Conservation (phyloP, 1,284 basidiomycete genomes). For the Phellinidium pouzarii region DNA sequence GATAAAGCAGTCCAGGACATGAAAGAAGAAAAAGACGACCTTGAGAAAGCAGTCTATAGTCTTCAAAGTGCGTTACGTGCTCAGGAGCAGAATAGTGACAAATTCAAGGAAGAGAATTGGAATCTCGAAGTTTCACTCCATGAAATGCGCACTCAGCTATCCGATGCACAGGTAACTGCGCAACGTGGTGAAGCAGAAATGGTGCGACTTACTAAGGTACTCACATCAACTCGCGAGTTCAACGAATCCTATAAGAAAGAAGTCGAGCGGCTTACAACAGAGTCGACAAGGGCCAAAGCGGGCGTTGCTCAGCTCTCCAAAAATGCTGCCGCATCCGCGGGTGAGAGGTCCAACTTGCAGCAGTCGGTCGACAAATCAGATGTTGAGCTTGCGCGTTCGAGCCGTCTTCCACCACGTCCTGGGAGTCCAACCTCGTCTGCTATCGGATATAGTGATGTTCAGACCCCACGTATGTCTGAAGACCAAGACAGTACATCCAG, state of each 20-base stretch:
- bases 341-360: conserved; percentile 91
- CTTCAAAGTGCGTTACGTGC: conserved; percentile 63
- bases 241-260: conserved; percentile 86
- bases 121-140: conserved; percentile 84
- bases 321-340: conserved; percentile 78
- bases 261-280: conserved; percentile 63
- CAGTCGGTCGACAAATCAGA: conserved; percentile 72
- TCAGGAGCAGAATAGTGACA: conserved; percentile 63
- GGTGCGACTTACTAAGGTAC: conserved; percentile 70
- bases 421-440: conserved; percentile 62
- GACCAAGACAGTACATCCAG: conserved; percentile 65
- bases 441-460: conserved; percentile 43
- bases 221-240: conserved; percentile 69
- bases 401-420: conserved; percentile 52
- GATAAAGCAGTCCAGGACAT: conserved; percentile 85
- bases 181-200: conserved; percentile 79
- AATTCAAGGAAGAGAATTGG: conserved; percentile 18
- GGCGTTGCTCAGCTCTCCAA: conserved; percentile 88
- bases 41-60: conserved; percentile 69
- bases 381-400: conserved; percentile 57
- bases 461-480: conserved; percentile 50
- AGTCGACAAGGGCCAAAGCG: conserved; percentile 80
- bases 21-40: conserved; percentile 81
- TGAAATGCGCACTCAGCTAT: conserved; percentile 71
- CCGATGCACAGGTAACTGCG: conserved; percentile 58